Conservation (phyloP, 2,329 filamentous ascomycete genomes). For the Colletotrichum chlorophyti region DNA sequence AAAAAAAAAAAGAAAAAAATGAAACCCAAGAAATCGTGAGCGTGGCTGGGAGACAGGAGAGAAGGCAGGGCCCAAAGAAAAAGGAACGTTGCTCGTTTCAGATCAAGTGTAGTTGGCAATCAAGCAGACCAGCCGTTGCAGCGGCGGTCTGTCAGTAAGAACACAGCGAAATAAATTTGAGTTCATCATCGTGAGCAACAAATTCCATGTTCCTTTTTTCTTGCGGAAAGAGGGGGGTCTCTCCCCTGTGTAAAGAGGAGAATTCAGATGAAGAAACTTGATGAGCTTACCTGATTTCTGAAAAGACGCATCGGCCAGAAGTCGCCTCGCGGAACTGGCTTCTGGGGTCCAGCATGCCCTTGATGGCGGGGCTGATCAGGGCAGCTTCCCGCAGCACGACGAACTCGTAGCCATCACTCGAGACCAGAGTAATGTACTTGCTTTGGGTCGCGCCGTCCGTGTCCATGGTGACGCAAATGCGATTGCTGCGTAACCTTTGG, state of each 20-base stretch:
- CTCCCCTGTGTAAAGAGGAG: too few relatives aligned
- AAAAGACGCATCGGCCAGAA: constrained; percentile 70
- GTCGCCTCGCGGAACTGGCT: constrained; percentile 72
- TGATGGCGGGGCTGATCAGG: constrained; percentile 73
- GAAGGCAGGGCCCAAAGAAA: constrained; percentile 6
- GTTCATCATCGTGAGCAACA: constrained; percentile 26
- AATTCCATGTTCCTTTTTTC: constrained; percentile 38
- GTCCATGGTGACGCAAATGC: constrained; percentile 3
- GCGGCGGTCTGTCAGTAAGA: constrained; percentile 54
- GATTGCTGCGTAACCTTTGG: too few relatives aligned
- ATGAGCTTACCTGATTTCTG: constrained; percentile 77
- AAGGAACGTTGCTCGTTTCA: constrained; percentile 50
- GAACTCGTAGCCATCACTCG: constrained; percentile 79
- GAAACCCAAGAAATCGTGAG: neutral
- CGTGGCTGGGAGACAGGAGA: constrained; percentile 9
- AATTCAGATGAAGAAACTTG: too few relatives aligned
- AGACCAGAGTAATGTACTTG: constrained; percentile 81
- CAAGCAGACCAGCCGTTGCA: constrained; percentile 51
- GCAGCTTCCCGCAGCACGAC: constrained; percentile 75
- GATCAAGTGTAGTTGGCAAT: constrained; percentile 70
- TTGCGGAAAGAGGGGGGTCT: constrained; percentile 34
- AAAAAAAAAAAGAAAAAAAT: constrained; percentile 1
- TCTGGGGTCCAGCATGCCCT: constrained; percentile 74
- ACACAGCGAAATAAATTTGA: constrained; percentile 45
- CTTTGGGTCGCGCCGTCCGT: constrained; percentile 39